Evolutionary conservation across 208 protist species (phyloP).

Genomic region (Trypanosoma boissoni): DNA sequence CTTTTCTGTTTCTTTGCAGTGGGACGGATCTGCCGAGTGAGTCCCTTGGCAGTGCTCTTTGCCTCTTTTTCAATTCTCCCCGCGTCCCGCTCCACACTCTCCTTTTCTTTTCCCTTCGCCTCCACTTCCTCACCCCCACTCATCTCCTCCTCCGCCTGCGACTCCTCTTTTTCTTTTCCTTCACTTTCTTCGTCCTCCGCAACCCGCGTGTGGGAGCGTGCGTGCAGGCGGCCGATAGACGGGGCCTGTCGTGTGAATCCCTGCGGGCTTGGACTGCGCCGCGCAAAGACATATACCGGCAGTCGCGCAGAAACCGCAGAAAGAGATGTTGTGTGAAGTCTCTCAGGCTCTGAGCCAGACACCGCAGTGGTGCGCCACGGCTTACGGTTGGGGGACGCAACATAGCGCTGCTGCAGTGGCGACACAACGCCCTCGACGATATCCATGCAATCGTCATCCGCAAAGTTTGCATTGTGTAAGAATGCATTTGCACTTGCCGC

Average conservation of each 20-base stretch:
- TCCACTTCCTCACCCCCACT: no score
- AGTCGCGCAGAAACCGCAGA: conserved; percentile 31
- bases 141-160: background rate
- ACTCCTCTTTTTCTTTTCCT: conserved; percentile 2
- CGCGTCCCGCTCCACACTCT: background rate
- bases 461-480: background rate
- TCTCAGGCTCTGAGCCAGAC: background rate
- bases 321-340: conserved; percentile 5
- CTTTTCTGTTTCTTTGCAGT: no score
- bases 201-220: background rate
- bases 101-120: background rate
- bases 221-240: conserved; percentile 15
- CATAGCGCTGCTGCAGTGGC: conserved; percentile 18
- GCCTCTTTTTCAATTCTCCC: background rate
- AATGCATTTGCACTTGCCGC: background rate
- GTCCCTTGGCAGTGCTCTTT: no score
- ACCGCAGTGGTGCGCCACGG: background rate
- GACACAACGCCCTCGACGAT: conserved; percentile 21
- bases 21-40: no score
- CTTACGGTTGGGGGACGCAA: conserved; percentile 3
- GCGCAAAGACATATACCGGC: conserved; percentile 69
- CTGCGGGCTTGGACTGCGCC: conserved; percentile 55
- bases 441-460: conserved; percentile 1
- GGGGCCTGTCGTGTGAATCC: conserved; percentile 35
- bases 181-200: conserved; percentile 4